Evolutionary conservation across 805 yeast genomes (phyloP), one percentile per base, ranked within the genome.

Genomic region (Candida nemodendra): DNA sequence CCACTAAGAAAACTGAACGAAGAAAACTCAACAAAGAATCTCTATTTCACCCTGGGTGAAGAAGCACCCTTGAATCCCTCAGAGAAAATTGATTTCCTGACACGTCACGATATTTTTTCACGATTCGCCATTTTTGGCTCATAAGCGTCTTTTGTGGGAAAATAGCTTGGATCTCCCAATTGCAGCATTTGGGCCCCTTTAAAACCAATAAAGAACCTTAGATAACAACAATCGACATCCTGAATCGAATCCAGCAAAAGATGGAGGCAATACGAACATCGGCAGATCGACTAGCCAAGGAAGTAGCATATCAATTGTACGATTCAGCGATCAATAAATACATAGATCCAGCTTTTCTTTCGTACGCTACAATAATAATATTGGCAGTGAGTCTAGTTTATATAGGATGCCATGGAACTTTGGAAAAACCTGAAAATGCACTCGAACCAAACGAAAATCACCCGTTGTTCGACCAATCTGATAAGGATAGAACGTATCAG

Each of bases 401-500:
- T 3, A 8, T 64, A 15, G 74, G 72, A 1, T 45, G 66, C 13
- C 61, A 59, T 41, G 54, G 62, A 4, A 57, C 72, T 0, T 35
- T 71, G 3, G 54, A 46, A 21, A 46, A 54, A 27, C 66, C 66
- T 0, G 1, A 11, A 3, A 61, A 59, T 44, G 65, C 66, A 3
- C 32, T 48, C 19, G 42, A 45, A 1, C 71, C 76, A 15, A 57
- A 54, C 9, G 52, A 47, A 9, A 34, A 54, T 7, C 71, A 69
- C 48, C 67, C 66, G 2, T 39, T 68, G 29, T 71, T 65, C 47
- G 74, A 71, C 47, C 69, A 64, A 13, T 44, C 66, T 2, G 76
- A 71, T 48, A 52, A 54, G 16, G 71, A 68, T 44, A 27, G 44
- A 12, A 41, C 47, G 4, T 36, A 32, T 5, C 26, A 26, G 4